These are phyloP conservation scores for Xylariaceae sp. DNA, from an alignment of 2,329 filamentous ascomycete genomes.

Conservation along the genomic window DNA sequence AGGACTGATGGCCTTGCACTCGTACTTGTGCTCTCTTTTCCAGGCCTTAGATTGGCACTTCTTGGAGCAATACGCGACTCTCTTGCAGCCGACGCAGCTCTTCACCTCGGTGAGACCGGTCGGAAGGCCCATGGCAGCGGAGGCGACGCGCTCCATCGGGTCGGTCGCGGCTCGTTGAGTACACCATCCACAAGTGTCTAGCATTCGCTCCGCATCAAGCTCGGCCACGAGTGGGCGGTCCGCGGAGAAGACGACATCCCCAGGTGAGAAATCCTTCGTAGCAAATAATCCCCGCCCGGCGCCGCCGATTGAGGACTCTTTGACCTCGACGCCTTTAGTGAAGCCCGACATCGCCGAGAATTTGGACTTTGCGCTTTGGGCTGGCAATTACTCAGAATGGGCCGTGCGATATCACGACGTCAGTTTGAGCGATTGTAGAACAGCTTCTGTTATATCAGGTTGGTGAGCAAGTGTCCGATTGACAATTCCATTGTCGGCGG, in stretches of 20 bases:
- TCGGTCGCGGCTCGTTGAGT: slow-evolving; percentile 25
- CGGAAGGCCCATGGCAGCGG: slow-evolving; percentile 27
- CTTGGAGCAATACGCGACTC: slow-evolving; percentile 29
- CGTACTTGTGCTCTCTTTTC: slow-evolving; percentile 31
- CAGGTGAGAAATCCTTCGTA: slow-evolving; percentile 22
- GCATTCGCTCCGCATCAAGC: slow-evolving; percentile 21
- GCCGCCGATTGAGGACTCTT: slow-evolving; percentile 20
- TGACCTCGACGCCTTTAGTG: slow-evolving; percentile 19
- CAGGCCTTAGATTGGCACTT: slow-evolving; percentile 28
- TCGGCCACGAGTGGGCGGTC: slow-evolving; percentile 28
- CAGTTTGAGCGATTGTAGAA: too few species aligned
- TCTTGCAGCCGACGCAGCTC: slow-evolving; percentile 24
- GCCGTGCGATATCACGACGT: too few species aligned
- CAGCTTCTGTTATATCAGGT: too few species aligned
- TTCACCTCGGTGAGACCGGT: slow-evolving; percentile 24
- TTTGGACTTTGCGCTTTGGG: too few species aligned
- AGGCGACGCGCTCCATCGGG: slow-evolving; percentile 14
- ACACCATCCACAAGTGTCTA: slow-evolving; percentile 30
- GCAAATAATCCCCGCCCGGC: slow-evolving; percentile 29
- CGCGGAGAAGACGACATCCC: slow-evolving; percentile 22
- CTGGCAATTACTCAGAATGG: too few species aligned
- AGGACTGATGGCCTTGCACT: slow-evolving; percentile 28
- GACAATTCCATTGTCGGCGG: too few species aligned
- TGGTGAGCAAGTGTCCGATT: too few species aligned
- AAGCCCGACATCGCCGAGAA: background rate